Evolutionary conservation across 208 protist genomes (phyloP).

Genomic region (Acanthamoeba lenticulata): DNA sequence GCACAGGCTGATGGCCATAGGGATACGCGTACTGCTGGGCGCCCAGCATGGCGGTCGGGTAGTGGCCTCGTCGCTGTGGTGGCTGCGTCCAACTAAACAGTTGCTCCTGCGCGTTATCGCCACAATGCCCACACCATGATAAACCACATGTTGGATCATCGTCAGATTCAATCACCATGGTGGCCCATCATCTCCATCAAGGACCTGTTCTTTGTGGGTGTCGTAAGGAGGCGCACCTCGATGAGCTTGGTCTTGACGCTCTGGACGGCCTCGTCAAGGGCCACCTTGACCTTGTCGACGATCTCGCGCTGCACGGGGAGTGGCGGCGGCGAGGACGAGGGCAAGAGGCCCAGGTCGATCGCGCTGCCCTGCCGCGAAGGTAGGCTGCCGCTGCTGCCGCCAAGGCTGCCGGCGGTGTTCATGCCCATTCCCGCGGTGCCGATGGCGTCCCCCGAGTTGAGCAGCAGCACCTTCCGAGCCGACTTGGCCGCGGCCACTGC

Average conservation of each 20-base stretch:
- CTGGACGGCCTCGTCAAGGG: conserved; percentile 26
- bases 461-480: too few relatives aligned
- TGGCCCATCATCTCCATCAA: background rate
- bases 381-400: too few relatives aligned
- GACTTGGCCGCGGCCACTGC: background rate
- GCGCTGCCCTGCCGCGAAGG: background rate
- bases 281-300: conserved; percentile 2
- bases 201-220: too few relatives aligned
- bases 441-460: background rate
- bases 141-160: background rate
- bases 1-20: background rate
- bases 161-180: background rate
- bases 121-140: background rate
- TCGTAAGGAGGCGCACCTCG: background rate
- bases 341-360: background rate
- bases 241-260: background rate
- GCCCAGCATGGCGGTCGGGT: too few relatives aligned
- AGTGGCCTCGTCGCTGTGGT: background rate
- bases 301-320: conserved; percentile 29
- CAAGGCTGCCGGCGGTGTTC: background rate
- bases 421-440: background rate
- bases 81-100: background rate
- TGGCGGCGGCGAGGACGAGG: conserved; percentile 6
- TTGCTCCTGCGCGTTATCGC: background rate
- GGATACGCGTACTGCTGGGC: too few relatives aligned